Conservation (phyloP, 352 stramenopile species). For the Phytopythium chamaehyphon region DNA sequence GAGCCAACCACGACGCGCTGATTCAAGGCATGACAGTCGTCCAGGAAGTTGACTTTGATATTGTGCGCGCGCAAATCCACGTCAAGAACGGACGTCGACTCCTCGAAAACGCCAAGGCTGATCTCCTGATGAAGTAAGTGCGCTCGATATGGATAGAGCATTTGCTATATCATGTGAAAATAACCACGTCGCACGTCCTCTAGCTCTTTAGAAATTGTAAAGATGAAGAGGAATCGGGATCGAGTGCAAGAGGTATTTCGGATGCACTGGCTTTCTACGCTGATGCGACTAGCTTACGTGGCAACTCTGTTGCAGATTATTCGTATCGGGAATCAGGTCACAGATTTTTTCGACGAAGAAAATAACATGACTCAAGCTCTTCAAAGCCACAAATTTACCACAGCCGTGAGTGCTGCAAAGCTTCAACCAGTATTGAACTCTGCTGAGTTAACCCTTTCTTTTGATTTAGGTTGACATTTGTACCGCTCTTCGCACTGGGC, state of each 20-base stretch:
- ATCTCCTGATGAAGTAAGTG: constrained; percentile 61
- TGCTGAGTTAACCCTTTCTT: constrained; percentile 1
- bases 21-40: constrained; percentile 87
- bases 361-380: constrained; percentile 70
- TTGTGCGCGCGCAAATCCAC: constrained; percentile 82
- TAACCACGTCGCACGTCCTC: neutral
- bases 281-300: neutral
- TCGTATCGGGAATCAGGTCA: constrained; percentile 32
- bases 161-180: no score
- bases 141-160: neutral
- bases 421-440: neutral
- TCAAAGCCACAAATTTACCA: constrained; percentile 60
- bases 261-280: no score
- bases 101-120: constrained; percentile 62
- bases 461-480: constrained; percentile 67
- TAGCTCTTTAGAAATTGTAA: constrained; percentile 62
- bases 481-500: constrained; percentile 43
- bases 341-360: constrained; percentile 70
- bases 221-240: constrained; percentile 78
- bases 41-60: constrained; percentile 82
- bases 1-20: constrained; percentile 68
- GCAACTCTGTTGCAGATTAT: constrained; percentile 49
- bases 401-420: no score
- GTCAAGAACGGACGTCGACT: constrained; percentile 82
- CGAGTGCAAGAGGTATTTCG: constrained; percentile 51